Conservation (phyloP, 2,329 filamentous ascomycete genomes). For the Monosporascus sp. region DNA sequence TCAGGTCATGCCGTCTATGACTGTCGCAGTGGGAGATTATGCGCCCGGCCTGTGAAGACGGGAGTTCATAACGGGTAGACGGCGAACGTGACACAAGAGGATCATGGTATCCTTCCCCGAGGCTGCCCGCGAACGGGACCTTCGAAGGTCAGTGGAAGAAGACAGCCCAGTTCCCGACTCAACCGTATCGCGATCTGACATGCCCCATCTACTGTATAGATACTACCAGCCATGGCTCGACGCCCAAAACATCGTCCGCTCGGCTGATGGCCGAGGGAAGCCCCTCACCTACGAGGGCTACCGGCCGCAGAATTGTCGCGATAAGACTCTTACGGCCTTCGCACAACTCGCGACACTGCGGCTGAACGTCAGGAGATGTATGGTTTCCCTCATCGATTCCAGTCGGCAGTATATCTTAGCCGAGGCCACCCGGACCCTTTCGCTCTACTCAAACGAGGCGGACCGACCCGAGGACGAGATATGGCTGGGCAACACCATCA, state of each 20-base stretch:
- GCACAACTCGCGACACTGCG: slow-evolving; percentile 47
- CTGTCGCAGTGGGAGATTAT: too few species aligned
- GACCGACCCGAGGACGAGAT: slow-evolving; percentile 17
- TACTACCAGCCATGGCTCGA: slow-evolving; percentile 22
- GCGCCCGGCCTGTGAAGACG: too few species aligned
- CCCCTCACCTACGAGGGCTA: slow-evolving; percentile 20
- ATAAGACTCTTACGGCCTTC: slow-evolving; percentile 38
- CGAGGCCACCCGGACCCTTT: slow-evolving; percentile 43
- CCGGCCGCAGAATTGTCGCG: slow-evolving; percentile 27
- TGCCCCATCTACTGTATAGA: slow-evolving; percentile 3
- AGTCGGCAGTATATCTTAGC: slow-evolving; percentile 45
- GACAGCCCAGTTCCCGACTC: not conserved
- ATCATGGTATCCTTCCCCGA: not conserved
- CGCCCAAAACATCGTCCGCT: slow-evolving; percentile 12
- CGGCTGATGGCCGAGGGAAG: slow-evolving; percentile 4
- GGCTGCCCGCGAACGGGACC: not conserved
- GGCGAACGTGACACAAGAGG: not conserved
- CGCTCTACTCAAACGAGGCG: slow-evolving; percentile 27
- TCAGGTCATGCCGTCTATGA: too few species aligned
- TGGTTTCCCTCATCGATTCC: slow-evolving; percentile 44
- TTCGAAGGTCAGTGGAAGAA: not conserved
- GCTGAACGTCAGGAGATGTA: slow-evolving; percentile 39
- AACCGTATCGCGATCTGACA: not conserved
- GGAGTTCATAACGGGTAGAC: too few species aligned
- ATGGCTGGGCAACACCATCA: slow-evolving; percentile 18